Evolutionary conservation across 1,139 yeast species (phyloP), one percentile per base, ranked within the genome.

Genomic region (Kodamaea plutei): DNA sequence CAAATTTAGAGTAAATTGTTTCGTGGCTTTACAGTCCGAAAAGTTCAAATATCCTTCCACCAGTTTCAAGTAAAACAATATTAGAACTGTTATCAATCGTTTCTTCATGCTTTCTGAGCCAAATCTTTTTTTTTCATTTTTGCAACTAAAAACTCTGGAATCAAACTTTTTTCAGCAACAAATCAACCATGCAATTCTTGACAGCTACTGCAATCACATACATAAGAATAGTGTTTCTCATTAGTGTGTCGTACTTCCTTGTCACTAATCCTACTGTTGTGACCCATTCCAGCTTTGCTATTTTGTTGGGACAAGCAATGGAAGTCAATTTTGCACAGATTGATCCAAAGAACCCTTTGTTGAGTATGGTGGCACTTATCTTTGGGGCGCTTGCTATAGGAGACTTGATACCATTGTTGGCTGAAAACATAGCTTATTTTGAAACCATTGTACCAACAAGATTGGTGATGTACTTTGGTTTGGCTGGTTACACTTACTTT

Each of bases 401-500:
- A 16, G 93, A 82, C 48, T 49, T 80, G 35, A 59, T 78, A 10
- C 84, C 87, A 6, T 52, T 79, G 20, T 34, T 77, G 28, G 81
- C 78, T 18, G 70, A 67, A 23, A 81, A 81, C 40, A 36, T 58
- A 16, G 56, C 56, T 10, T 79, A 73, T 52, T 82, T 85, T 47
- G 84, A 81, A 46, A 64, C 79, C 5, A 54, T 80, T 10, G 80
- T 84, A 3, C 94, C 95, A 6, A 45, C 74, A 8, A 72, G 96
- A 47, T 59, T 87, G 34, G 43, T 71, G 8, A 43, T 69, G 4
- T 78, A 68, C 48, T 84, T 88, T 48, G 50, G 50, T 2, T 43
- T 80, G 27, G 76, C 76, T 8, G 58, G 59, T 8, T 68, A 61
- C 44, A 42, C 68, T 23, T 72, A 69, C 51, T 64, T 64, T 31